Base-by-base conservation (phyloP, 352 stramenopile species). In the Sclerospora graminicola region DNA sequence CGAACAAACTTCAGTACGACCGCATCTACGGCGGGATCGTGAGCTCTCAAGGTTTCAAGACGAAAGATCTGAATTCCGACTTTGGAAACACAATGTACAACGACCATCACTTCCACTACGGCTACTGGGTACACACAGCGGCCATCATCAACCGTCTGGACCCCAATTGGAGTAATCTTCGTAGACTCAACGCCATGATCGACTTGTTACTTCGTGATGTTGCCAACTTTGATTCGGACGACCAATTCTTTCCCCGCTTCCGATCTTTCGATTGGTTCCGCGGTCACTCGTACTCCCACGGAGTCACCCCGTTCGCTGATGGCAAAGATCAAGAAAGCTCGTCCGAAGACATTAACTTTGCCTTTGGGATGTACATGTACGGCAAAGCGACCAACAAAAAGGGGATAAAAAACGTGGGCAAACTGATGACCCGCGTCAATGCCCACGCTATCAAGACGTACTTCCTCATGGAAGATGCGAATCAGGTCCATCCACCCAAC, bases 81-180 rank as follows among this genome's bases (percentile, higher is more conserved):
- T 85, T 85, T 55, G 73, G 73, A 39, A 85, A 85, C 55, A 69
- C 65, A 33, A 69, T 71, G 37, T 85, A 85, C 63, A 85, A 85
- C 46, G 73, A 85, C 35, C 73, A 85, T 51, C 73, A 85, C 52
- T 85, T 75, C 40, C 73, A 85, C 52, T 85, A 77, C 53, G 73
- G 73, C 38, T 85, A 85, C 54, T 74, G 72, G 63, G 56, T 85
- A 33, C 60, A 66, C 20, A 65, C 66, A 19, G 53, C 50, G 20
- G 68, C 71, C 24, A 76, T 84, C 38, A 67, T 60, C 47, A 74
- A 58, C 41, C 45, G 24, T 29, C 48, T 57, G 19, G 63, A 82
- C 38, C 61, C 63, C 31, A 70, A 16, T 14, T 79, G 66, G 69
- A 58, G 49, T 6, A 37, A 64, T 8, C 29, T 82, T 2, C 16